phyloP scores from a whole-genome alignment of 257 asterid genomes.

The Euphrasia confusa region DNA sequence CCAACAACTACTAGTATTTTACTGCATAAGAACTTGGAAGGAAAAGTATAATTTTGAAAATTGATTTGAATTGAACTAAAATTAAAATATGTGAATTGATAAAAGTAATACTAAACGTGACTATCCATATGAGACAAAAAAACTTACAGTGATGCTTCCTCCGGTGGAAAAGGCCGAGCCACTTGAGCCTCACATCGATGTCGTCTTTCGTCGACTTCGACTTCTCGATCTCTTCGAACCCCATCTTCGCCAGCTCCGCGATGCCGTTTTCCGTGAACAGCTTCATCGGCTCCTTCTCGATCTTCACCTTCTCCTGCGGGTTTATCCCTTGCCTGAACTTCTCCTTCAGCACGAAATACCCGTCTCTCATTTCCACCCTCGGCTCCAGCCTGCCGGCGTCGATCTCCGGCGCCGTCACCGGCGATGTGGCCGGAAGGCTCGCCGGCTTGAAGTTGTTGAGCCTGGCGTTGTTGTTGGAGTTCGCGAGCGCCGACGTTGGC shows the following conservation, averaged over 20 bases:
- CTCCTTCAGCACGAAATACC: conserved; percentile 76
- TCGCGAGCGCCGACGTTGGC: conserved; percentile 45
- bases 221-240: conserved; percentile 70
- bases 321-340: conserved; percentile 71
- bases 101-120: no score
- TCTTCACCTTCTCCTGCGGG: conserved; percentile 83
- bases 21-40: no score
- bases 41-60: no score
- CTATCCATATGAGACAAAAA: not conserved
- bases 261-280: conserved; percentile 83
- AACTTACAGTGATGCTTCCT: conserved; percentile 86
- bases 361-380: conserved; percentile 68
- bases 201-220: conserved; percentile 74
- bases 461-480: conserved; percentile 16
- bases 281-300: conserved; percentile 84
- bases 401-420: conserved; percentile 36
- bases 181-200: conserved; percentile 81
- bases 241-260: conserved; percentile 54
- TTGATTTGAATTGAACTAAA: no score
- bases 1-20: no score
- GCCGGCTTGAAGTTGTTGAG: conserved; percentile 50
- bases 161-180: conserved; percentile 96
- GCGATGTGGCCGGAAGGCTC: conserved; percentile 22
- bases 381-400: conserved; percentile 64
- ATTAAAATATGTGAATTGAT: no score